These are phyloP conservation scores for Nicotiana tabacum DNA, from an alignment of 257 asterid genomes.

Conservation along the genomic window DNA sequence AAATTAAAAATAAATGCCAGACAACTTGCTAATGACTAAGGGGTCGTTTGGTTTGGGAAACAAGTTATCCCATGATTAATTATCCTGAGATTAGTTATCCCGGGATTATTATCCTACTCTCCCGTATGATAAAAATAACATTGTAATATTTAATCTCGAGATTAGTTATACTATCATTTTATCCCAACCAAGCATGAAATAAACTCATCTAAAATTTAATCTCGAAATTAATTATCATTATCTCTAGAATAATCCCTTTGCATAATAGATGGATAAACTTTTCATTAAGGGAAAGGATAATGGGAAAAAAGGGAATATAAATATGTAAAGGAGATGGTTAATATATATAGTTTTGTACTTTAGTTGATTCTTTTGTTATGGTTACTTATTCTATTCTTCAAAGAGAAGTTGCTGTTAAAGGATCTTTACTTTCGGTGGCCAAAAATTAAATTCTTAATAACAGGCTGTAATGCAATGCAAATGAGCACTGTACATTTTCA, in stretches of 20 bases:
- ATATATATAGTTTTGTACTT: slow-evolving; percentile 17
- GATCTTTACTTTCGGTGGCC: slow-evolving; percentile 43
- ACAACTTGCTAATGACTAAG: neutral
- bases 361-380: slow-evolving; percentile 22
- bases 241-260: too few species aligned
- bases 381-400: slow-evolving; percentile 47
- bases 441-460: neutral
- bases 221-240: too few species aligned
- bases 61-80: too few species aligned
- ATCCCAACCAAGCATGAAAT: too few species aligned
- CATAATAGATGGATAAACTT: neutral
- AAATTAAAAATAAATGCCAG: neutral
- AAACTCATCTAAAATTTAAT: too few species aligned
- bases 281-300: neutral
- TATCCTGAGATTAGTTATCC: too few species aligned
- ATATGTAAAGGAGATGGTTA: slow-evolving; percentile 10
- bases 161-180: too few species aligned
- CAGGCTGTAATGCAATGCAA: neutral
- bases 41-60: too few species aligned
- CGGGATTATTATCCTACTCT: too few species aligned
- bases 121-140: too few species aligned
- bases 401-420: slow-evolving; percentile 25
- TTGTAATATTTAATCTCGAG: too few species aligned
- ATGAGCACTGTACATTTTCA: neutral
- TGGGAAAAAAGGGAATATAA: slow-evolving; percentile 9